Evolutionary conservation across 108 stramenopile species (phyloP), one percentile per base, ranked within the genome.

Genomic region (Cylindrotheca fusiformis): DNA sequence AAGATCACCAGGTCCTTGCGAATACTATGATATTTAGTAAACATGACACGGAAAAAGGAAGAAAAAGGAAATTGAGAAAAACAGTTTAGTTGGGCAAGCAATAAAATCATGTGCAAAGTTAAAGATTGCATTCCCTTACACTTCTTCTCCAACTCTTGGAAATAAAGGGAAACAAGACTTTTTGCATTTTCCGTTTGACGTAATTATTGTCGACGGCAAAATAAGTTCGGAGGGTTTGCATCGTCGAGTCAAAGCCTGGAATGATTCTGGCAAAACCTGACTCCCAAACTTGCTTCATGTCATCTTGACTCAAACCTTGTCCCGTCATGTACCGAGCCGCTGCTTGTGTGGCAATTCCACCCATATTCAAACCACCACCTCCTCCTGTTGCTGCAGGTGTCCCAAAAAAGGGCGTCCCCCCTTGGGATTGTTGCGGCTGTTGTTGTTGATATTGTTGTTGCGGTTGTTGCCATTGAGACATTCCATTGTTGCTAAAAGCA

Each of bases 191-290:
- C 19, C 67, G 60, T 56, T 90, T 72, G 41, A 99, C 98, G 66
- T 97, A 99, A 1, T 58, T 51, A 80, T 97, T 97, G 76, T 96
- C 95, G 17, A 99, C 98, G 20, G 94, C 90, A 77, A 97, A 99
- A 63, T 99, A 97, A 6, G 76, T 72, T 49, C 95, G 69, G 41
- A 97, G 69, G 3, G 63, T 61, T 26, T 75, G 32, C 95, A 94
- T 86, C 55, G 68, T 64, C 33, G 69, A 48, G 51, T 89, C 86
- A 55, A 94, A 61, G 45, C 93, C 93, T 27, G 93, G 93, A 66
- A 94, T 86, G 4, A 85, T 68, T 47, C 77, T 78, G 27, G 84
- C 36, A 41, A 41, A 10, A 10, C 36, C 36, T 10, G 14, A 10
- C 10, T 41, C 36, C 14, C 6, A 6, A 6, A 41, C 36, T 41